Evolutionary conservation across 306 rosid genomes (phyloP).

Genomic region (Citrullus colocynthis): DNA sequence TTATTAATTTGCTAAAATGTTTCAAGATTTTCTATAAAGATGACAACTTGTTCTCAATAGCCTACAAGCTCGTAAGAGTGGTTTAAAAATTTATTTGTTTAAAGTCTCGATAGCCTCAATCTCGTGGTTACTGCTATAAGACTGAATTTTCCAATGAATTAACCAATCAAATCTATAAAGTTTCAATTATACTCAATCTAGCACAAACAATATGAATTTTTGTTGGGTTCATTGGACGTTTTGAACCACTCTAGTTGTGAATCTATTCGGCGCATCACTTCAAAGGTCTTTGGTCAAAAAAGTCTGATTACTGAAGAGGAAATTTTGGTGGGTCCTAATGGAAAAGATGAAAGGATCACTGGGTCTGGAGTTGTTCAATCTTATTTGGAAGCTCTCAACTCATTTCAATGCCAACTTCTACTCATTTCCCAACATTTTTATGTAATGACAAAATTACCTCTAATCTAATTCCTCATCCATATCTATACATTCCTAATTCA

Average conservation of each 20-base stretch:
- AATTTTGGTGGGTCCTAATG: neutral
- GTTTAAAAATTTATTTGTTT: too few species aligned
- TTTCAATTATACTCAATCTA: neutral
- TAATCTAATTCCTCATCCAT: too few species aligned
- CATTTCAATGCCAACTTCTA: neutral
- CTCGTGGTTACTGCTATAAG: too few species aligned
- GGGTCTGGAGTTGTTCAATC: neutral
- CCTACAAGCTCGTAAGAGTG: too few species aligned
- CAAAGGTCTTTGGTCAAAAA: conserved; percentile 1
- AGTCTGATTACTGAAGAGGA: neutral
- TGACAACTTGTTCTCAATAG: too few species aligned
- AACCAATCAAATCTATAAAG: too few species aligned
- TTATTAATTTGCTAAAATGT: too few species aligned
- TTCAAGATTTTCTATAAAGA: too few species aligned
- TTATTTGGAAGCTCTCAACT: neutral
- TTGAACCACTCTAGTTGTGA: neutral
- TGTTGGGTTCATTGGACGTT: neutral
- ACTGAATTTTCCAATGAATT: too few species aligned
- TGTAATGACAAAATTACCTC: neutral
- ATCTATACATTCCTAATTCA: too few species aligned
- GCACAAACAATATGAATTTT: neutral
- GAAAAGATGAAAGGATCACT: neutral
- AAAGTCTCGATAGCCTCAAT: too few species aligned
- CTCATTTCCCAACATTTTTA: neutral
- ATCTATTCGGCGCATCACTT: neutral